phyloP scores from a whole-genome alignment of 2,329 filamentous ascomycete species.

The Scytalidium lignicola region DNA sequence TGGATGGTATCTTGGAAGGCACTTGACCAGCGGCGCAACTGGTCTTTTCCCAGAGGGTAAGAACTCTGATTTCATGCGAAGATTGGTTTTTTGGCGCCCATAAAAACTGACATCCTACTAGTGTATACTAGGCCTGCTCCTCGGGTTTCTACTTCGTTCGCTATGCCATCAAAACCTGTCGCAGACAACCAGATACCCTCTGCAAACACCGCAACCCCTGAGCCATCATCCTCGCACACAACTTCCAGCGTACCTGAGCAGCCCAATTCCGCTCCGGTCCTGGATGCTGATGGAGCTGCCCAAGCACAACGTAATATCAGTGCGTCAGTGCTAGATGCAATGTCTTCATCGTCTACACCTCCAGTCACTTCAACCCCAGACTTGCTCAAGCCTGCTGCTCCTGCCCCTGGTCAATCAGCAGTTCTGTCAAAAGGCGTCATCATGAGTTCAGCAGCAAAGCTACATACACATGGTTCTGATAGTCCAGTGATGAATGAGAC shows the following conservation, averaged over 20 bases:
- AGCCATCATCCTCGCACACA: not conserved
- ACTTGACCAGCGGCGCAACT: slow-evolving; percentile 66
- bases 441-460: slow-evolving; percentile 42
- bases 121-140: slow-evolving; percentile 30
- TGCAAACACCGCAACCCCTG: not conserved
- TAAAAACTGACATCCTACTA: too few species aligned
- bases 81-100: too few species aligned
- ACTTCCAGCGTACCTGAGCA: not conserved
- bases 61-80: not conserved
- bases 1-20: slow-evolving; percentile 76
- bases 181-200: not conserved
- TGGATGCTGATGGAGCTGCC: slow-evolving; percentile 14
- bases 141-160: slow-evolving; percentile 22
- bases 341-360: slow-evolving; percentile 9
- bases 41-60: slow-evolving; percentile 80
- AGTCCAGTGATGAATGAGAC: slow-evolving; percentile 90
- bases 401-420: slow-evolving; percentile 26
- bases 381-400: not conserved
- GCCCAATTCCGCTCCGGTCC: slow-evolving; percentile 5
- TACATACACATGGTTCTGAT: slow-evolving; percentile 42
- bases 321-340: slow-evolving; percentile 6
- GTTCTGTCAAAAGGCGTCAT: slow-evolving; percentile 31
- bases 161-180: not conserved
- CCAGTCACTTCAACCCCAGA: slow-evolving; percentile 32
- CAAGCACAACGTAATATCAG: slow-evolving; percentile 26